phyloP scores from a whole-genome alignment of 176 grass and related monocot species.

The Cenchrus americanus region DNA sequence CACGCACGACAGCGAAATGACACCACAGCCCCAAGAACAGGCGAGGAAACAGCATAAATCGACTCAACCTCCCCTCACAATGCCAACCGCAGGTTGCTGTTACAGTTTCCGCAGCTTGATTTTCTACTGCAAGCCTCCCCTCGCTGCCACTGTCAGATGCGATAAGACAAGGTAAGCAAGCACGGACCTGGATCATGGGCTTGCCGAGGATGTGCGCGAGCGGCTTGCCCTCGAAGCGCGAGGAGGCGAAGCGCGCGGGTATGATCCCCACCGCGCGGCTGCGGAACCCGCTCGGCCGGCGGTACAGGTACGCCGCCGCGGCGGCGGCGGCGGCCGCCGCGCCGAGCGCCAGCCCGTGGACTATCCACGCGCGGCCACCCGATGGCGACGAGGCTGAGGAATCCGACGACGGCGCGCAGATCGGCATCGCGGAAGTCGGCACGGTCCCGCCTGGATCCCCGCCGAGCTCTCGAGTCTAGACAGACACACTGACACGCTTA shows the following conservation, averaged over 20 bases:
- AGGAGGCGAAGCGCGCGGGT: constrained; percentile 89
- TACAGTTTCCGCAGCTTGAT: neutral
- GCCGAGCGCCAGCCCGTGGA: constrained; percentile 57
- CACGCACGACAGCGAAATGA: too few species aligned
- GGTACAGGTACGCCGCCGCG: constrained; percentile 44
- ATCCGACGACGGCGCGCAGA: constrained; percentile 63
- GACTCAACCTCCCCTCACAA: too few species aligned
- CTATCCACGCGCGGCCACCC: constrained; percentile 44
- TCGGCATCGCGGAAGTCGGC: constrained; percentile 53
- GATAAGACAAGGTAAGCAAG: neutral
- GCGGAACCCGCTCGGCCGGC: constrained; percentile 56
- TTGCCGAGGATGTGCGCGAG: constrained; percentile 83
- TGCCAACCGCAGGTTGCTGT: neutral
- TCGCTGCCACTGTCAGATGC: neutral
- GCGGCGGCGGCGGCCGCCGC: constrained; percentile 48
- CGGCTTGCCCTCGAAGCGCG: constrained; percentile 89
- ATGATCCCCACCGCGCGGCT: constrained; percentile 77
- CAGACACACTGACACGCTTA: too few species aligned
- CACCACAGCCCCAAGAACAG: too few species aligned
- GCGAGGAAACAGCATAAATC: too few species aligned
- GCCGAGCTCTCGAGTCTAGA: neutral
- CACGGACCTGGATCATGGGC: constrained; percentile 81
- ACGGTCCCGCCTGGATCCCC: constrained; percentile 13
- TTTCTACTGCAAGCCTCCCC: neutral
- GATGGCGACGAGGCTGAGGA: constrained; percentile 35